A percentile compares a stretch with the other conserved stretches of the same genome.
These are phyloP conservation scores for Pichia nanzhaoensis DNA, from an alignment of 805 yeast species.

Conservation along the genomic window DNA sequence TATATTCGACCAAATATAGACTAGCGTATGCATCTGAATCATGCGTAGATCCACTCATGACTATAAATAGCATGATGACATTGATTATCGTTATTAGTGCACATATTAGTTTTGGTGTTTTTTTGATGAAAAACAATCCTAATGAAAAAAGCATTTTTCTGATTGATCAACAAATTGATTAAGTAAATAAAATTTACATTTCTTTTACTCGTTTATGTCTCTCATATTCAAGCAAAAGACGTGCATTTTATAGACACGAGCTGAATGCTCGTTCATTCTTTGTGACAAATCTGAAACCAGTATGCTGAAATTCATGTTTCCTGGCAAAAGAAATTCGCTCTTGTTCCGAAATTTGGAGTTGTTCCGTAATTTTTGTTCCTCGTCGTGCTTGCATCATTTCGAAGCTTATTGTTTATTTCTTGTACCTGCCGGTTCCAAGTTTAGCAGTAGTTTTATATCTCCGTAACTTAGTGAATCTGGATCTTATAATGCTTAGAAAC, in stretches of 20 bases:
- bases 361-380: constrained; percentile 1
- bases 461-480: too few species aligned
- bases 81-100: constrained; percentile 9
- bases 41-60: constrained; percentile 15
- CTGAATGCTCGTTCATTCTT: too few species aligned
- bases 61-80: constrained; percentile 14
- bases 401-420: background rate
- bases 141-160: constrained; percentile 4
- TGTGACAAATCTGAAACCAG: background rate
- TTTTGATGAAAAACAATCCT: constrained; percentile 9
- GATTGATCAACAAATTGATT: too few species aligned
- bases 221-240: too few species aligned
- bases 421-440: background rate
- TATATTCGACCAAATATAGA: constrained; percentile 11
- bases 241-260: too few species aligned
- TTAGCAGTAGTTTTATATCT: too few species aligned
- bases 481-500: too few species aligned
- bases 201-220: too few species aligned
- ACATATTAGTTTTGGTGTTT: constrained; percentile 9
- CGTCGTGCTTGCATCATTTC: background rate
- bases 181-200: too few species aligned
- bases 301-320: background rate
- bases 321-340: background rate
- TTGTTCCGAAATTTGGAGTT: too few species aligned
- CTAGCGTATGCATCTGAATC: constrained; percentile 10